Base-by-base conservation (phyloP, 495 filamentous ascomycete species). In the Trichoderma reesei region DNA sequence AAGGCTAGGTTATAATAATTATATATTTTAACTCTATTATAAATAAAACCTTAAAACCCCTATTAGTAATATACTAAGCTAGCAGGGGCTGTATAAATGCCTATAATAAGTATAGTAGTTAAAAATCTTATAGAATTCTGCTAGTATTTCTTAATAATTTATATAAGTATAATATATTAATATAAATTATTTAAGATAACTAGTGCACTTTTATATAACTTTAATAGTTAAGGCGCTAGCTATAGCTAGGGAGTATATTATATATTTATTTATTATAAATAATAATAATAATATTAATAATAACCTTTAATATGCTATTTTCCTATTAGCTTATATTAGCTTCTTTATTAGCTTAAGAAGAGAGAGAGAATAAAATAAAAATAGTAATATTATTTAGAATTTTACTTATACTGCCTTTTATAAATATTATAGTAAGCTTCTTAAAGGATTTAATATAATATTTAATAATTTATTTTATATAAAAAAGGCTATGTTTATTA, bases 371-470 rank as follows among this genome's bases (percentile, higher is more conserved):
- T n/a, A 33, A 37, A 9, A 9, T 7, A 59, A 59, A 26, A 59
- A 59, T 9, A 59, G n/a, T n/a, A n/a, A n/a, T n/a, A n/a, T n/a
- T 10, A 59, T 4, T 4, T 9, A 31, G 3, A 10, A 10, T 3
- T 33, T 26, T 26, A 31, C 3, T 6, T 59, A 33, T 26, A 7
- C 9, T 26, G 3, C 4, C n/a, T 26, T 6, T 26, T 31, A 7
- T 59, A 59, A 26, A 44, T 44, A 44, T 44, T 59, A 59, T 59
- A 59, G 31, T 59, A 59, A 33, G 31, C 20, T 33, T 59, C 7
- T 59, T 59, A 33, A 7, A 33, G 5, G 4, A 26, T 33, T 59
- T 10, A 59, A 33, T 26, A 9, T 10, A n/a, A 31, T 59, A 20
- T 59, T 59, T 59, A 9, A 37, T 13, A 33, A 26, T 8, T 18